Base-by-base conservation (phyloP, 2,329 filamentous ascomycete species). In the Colletotrichum graminicola region DNA sequence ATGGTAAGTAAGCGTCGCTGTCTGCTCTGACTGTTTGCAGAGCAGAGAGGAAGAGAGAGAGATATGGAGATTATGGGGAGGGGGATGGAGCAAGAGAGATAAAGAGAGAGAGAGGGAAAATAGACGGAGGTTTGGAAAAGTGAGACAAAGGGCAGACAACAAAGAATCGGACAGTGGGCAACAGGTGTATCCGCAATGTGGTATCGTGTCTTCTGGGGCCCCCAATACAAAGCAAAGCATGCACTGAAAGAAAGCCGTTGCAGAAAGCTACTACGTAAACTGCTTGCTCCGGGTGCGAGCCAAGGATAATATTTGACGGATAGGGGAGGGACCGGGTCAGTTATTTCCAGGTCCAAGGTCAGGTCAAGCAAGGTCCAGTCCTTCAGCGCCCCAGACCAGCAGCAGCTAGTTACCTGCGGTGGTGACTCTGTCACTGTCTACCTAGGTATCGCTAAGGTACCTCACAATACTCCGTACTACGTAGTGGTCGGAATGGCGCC, bases 311-410 rank as follows among this genome's bases (percentile, higher is more conserved):
- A 55, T 54, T 55, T 47, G 34, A 10, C n/a, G 45, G 34, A 36
- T 32, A n/a, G 36, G 57, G 47, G 36, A 49, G 49, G 49, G 43
- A 16, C 14, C 41, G 54, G 61, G 61, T 26, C 39, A 65, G 66
- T 60, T 69, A 60, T 69, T 66, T 66, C 52, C 66, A 66, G 54
- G 61, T 54, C 26, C 61, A 45, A 45, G 39, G 56, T 23, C 41
- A n/a, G n/a, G n/a, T n/a, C n/a, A n/a, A n/a, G n/a, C n/a, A 39
- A 59, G 47, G 12, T 32, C 41, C 39, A n/a, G 26, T 47, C 41
- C 32, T 14, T 16, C 49, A 52, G 49, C 29, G 10, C 49, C 29
- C 23, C 23, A 26, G 11, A 18, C 29, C 23, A 32, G 34, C 23
- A 55, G 36, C 51, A n/a, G n/a, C n/a, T n/a, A n/a, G n/a, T n/a